Conservation (phyloP, 441 rosid genomes). For the Daphne laureola region DNA sequence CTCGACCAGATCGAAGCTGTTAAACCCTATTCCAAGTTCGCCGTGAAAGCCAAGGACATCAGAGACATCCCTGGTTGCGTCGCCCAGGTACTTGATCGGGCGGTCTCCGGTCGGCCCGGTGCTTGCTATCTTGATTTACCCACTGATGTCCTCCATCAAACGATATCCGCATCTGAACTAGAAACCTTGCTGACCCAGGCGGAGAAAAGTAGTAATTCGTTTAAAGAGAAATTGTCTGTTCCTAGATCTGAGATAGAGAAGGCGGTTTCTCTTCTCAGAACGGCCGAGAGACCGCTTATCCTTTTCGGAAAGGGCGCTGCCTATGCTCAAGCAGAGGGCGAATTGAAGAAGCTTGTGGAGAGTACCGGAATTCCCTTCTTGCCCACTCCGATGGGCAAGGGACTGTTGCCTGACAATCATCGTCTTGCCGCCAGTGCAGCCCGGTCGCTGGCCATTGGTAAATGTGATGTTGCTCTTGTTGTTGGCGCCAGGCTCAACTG, state of each 20-base stretch:
- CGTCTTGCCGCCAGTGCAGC: slow-evolving; percentile 83
- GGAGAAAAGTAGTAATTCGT: slow-evolving; percentile 8
- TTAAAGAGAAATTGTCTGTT: slow-evolving; percentile 15
- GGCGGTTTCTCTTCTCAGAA: slow-evolving; percentile 53
- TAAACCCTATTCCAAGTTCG: slow-evolving; percentile 52
- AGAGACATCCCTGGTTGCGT: slow-evolving; percentile 67
- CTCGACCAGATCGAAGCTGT: slow-evolving; percentile 87
- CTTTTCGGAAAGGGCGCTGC: slow-evolving; percentile 96
- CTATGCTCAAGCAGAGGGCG: slow-evolving; percentile 64
- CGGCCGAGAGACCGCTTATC: slow-evolving; percentile 74
- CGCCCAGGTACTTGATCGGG: slow-evolving; percentile 54
- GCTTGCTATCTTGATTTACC: slow-evolving; percentile 92
- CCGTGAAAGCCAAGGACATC: slow-evolving; percentile 53
- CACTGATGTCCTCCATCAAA: slow-evolving; percentile 75
- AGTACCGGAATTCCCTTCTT: slow-evolving; percentile 76
- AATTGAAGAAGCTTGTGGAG: slow-evolving; percentile 61
- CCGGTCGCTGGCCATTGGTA: slow-evolving; percentile 86
- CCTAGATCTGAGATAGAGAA: slow-evolving; percentile 42
- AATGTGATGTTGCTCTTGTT: slow-evolving; percentile 85
- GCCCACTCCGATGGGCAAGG: slow-evolving; percentile 97
- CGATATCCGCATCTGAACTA: slow-evolving; percentile 53
- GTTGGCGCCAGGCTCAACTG: slow-evolving; percentile 94
- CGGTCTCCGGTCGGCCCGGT: slow-evolving; percentile 67
- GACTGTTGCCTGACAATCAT: slow-evolving; percentile 79
- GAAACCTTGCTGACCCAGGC: slow-evolving; percentile 40